phyloP scores from a whole-genome alignment of 108 stramenopile species.

The Cyclotella kingstonii region DNA sequence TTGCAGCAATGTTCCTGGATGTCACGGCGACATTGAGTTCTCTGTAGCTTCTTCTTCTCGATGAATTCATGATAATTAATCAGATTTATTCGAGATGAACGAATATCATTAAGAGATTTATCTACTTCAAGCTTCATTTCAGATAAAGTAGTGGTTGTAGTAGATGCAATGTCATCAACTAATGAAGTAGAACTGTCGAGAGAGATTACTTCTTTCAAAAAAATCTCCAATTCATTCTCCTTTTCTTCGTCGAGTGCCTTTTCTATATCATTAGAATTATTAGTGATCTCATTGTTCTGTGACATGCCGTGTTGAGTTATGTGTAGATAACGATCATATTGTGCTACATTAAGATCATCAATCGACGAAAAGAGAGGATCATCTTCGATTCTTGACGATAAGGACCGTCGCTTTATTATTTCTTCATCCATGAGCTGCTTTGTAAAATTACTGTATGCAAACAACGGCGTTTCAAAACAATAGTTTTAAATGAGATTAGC shows the following conservation, averaged over 20 bases:
- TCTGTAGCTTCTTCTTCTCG: constrained; percentile 32
- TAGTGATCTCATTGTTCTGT: background rate
- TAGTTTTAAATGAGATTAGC: too few species aligned
- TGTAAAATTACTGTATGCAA: background rate
- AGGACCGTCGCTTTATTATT: background rate
- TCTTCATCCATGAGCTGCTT: background rate
- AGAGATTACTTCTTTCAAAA: background rate
- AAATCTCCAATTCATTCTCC: background rate
- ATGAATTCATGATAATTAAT: constrained; percentile 31
- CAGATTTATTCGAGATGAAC: constrained; percentile 19
- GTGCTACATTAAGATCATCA: background rate
- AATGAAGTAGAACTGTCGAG: constrained; percentile 3
- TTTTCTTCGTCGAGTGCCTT: background rate
- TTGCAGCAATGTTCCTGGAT: constrained; percentile 37
- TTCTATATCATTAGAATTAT: background rate
- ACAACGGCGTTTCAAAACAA: too few species aligned
- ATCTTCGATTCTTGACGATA: constrained; percentile 12
- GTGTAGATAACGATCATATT: background rate
- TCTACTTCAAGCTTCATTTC: constrained; percentile 31
- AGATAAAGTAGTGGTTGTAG: constrained; percentile 23
- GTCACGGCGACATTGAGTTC: constrained; percentile 33
- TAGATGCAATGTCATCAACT: constrained; percentile 17
- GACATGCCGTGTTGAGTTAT: background rate
- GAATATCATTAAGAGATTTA: constrained; percentile 16
- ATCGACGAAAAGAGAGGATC: constrained; percentile 12